A percentile compares a stretch with the other conserved stretches of the same genome.
Evolutionary conservation across 2,329 filamentous ascomycete genomes (phyloP).

Genomic region (Alternaria atra): DNA sequence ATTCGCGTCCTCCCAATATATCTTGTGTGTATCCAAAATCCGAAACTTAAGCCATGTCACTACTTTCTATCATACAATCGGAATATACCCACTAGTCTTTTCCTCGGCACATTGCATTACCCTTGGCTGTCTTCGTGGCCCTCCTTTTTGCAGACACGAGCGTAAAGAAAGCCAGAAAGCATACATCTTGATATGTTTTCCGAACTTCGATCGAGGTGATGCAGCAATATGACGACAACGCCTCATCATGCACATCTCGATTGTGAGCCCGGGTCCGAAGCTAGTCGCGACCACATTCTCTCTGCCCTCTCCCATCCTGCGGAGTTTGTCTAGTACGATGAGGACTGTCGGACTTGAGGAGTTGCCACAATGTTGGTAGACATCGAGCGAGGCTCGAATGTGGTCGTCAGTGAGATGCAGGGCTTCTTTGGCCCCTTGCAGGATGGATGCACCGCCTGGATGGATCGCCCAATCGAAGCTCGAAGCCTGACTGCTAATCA

Average conservation of each 20-base stretch:
- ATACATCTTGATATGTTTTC: not conserved
- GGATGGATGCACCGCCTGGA: slow-evolving; percentile 72
- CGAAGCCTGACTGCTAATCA: slow-evolving; percentile 48
- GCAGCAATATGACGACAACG: slow-evolving; percentile 35
- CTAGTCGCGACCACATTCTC: slow-evolving; percentile 73
- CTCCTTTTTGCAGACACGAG: not conserved
- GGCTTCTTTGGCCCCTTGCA: slow-evolving; percentile 68
- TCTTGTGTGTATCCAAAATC: not conserved
- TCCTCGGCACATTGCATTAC: not conserved
- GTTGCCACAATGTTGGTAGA: slow-evolving; percentile 74
- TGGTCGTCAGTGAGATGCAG: slow-evolving; percentile 69
- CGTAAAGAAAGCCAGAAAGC: not conserved
- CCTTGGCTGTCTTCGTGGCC: not conserved
- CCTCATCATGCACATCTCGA: slow-evolving; percentile 74
- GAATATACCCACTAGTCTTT: not conserved
- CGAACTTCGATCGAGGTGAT: not conserved
- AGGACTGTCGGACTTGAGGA: slow-evolving; percentile 73
- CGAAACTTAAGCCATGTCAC: not conserved
- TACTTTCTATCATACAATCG: not conserved
- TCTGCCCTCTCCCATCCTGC: slow-evolving; percentile 53
- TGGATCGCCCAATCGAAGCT: slow-evolving; percentile 80
- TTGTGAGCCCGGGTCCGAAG: slow-evolving; percentile 73
- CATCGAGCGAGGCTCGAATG: slow-evolving; percentile 74
- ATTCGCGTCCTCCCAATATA: not conserved
- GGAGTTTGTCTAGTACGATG: slow-evolving; percentile 70